These are phyloP conservation scores for Artemisia tridentata DNA, from an alignment of 129 eudicot genomes.

Conservation along the genomic window DNA sequence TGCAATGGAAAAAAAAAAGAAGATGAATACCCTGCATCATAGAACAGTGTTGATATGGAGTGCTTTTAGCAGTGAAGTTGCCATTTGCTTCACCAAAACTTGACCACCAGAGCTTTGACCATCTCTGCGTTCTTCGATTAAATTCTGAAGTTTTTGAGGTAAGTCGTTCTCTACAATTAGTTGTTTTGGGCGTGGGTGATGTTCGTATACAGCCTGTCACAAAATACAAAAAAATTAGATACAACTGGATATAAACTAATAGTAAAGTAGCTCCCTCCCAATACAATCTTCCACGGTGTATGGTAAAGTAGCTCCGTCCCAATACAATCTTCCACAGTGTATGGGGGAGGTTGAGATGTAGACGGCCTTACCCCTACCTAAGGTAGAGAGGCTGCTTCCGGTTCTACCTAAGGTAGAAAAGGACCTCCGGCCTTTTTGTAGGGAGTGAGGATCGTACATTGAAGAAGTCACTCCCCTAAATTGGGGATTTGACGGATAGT, in stretches of 20 bases:
- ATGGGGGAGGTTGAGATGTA: too few relatives aligned
- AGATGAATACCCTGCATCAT: constrained; percentile 31
- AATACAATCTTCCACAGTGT: too few relatives aligned
- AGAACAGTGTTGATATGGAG: constrained; percentile 91
- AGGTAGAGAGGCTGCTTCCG: too few relatives aligned
- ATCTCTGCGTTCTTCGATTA: constrained; percentile 95
- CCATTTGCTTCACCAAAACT: constrained; percentile 98
- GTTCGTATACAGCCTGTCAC: constrained; percentile 95
- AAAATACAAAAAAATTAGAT: not conserved
- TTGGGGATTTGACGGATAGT: too few relatives aligned
- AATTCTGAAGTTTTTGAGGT: constrained; percentile 84
- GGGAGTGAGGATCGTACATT: too few relatives aligned
- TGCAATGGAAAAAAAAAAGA: constrained; percentile 22
- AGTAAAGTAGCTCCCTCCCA: too few relatives aligned
- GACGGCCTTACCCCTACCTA: too few relatives aligned
- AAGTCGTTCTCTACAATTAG: constrained; percentile 90
- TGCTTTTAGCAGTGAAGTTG: constrained; percentile 96
- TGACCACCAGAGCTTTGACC: constrained; percentile 97
- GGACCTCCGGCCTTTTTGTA: too few relatives aligned
- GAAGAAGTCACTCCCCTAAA: too few relatives aligned
- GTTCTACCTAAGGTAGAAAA: too few relatives aligned
- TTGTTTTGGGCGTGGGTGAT: constrained; percentile 94
- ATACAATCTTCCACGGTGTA: too few relatives aligned
- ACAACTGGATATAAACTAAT: not conserved
- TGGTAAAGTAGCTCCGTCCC: too few relatives aligned